A percentile compares a stretch with the other conserved stretches of the same genome.
These are phyloP conservation scores for Teunomyces atbi DNA, from an alignment of 805 yeast species.

Conservation along the genomic window DNA sequence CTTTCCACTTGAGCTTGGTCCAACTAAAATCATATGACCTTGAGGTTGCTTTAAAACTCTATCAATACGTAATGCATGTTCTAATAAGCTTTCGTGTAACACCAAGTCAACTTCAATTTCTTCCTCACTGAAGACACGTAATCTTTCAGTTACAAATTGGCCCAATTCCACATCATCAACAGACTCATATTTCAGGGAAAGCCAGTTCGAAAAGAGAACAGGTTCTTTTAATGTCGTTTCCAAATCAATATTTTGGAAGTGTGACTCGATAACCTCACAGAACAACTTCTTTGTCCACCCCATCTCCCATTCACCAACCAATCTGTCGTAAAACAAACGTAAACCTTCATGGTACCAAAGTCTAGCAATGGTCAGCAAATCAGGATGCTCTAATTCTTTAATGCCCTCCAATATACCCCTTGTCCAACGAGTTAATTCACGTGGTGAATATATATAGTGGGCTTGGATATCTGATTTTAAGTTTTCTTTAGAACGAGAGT, in stretches of 20 bases:
- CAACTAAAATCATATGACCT: constrained; percentile 86
- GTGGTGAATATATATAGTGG: constrained; percentile 80
- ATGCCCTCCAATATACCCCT: constrained; percentile 65
- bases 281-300: constrained; percentile 45
- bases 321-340: constrained; percentile 73
- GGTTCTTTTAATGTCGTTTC: constrained; percentile 44
- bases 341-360: constrained; percentile 82
- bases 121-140: constrained; percentile 75
- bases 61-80: constrained; percentile 75
- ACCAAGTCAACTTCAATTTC: constrained; percentile 61
- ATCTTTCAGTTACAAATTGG: constrained; percentile 59
- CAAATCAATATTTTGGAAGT: constrained; percentile 49
- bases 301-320: constrained; percentile 48
- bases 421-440: constrained; percentile 88
- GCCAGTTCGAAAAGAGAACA: constrained; percentile 72
- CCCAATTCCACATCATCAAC: constrained; percentile 49
- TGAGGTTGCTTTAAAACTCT: constrained; percentile 80
- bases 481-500: constrained; percentile 38
- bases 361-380: constrained; percentile 46
- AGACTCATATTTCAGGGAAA: constrained; percentile 58
- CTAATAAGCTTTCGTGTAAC: constrained; percentile 67
- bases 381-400: constrained; percentile 31
- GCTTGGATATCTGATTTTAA: constrained; percentile 42
- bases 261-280: constrained; percentile 24
- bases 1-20: constrained; percentile 81